Evolutionary conservation across 2,329 filamentous ascomycete species (phyloP).

Genomic region (Penicillium crustosum): DNA sequence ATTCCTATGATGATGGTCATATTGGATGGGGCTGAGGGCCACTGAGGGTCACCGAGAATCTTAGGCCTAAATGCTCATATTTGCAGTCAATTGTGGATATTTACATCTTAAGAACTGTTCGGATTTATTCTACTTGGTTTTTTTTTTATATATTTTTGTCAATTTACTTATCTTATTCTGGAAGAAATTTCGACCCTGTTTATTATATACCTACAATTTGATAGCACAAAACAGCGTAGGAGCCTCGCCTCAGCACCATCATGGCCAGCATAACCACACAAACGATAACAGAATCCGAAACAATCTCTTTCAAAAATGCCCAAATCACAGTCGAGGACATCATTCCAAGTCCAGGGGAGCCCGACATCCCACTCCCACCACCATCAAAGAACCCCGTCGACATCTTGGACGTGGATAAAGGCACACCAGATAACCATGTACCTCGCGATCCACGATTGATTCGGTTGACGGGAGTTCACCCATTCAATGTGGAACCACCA

Average conservation of each 20-base stretch:
- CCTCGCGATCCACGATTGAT: slow-evolving; percentile 78
- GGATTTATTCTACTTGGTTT: neutral
- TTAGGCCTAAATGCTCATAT: neutral
- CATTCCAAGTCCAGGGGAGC: slow-evolving; percentile 20
- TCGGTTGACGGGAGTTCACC: slow-evolving; percentile 81
- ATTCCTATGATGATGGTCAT: too few species aligned
- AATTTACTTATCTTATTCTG: neutral
- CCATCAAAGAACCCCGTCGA: slow-evolving; percentile 56
- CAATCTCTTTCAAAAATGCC: slow-evolving; percentile 20
- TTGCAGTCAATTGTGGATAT: neutral
- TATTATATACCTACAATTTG: neutral
- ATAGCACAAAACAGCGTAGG: neutral
- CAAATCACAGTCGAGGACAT: slow-evolving; percentile 30
- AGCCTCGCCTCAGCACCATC: slow-evolving; percentile 16
- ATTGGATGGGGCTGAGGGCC: neutral
- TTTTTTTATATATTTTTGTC: neutral
- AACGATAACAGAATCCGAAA: slow-evolving; percentile 12
- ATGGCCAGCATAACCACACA: slow-evolving; percentile 33
- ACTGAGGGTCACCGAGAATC: neutral
- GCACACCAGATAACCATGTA: slow-evolving; percentile 81
- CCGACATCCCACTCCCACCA: slow-evolving; percentile 68
- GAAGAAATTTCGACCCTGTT: neutral
- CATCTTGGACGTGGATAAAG: slow-evolving; percentile 72
- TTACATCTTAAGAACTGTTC: neutral
- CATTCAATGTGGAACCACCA: slow-evolving; percentile 87